Evolutionary conservation across 1,284 basidiomycete species (phyloP).

Genomic region (Leccinum glutinopallens): DNA sequence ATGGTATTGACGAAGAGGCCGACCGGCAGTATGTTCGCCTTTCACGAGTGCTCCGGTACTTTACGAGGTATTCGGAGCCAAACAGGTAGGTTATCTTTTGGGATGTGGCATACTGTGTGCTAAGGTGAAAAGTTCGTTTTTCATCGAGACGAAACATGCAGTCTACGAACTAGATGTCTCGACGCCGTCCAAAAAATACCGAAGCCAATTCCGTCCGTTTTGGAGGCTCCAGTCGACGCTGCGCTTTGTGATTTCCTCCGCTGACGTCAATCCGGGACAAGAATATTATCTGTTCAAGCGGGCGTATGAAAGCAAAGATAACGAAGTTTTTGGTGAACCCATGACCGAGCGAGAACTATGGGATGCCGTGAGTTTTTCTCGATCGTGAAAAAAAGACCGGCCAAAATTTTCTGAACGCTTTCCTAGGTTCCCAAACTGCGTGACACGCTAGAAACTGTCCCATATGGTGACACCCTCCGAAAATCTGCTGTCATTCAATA

Average conservation of each 20-base stretch:
- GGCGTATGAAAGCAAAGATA: slow-evolving; percentile 36
- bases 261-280: slow-evolving; percentile 30
- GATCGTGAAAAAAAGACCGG: not conserved
- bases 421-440: slow-evolving; percentile 38
- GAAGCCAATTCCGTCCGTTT: slow-evolving; percentile 47
- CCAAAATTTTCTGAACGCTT: not conserved
- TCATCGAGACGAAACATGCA: slow-evolving; percentile 58
- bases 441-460: slow-evolving; percentile 26
- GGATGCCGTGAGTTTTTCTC: slow-evolving; percentile 40
- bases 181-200: slow-evolving; percentile 48
- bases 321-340: slow-evolving; percentile 42
- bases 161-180: slow-evolving; percentile 55
- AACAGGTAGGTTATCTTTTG: slow-evolving; percentile 39
- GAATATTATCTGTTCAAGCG: slow-evolving; percentile 37
- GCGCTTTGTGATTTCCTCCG: slow-evolving; percentile 49
- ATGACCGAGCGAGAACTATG: slow-evolving; percentile 44
- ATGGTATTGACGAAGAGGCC: slow-evolving; percentile 34
- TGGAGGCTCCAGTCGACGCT: slow-evolving; percentile 50
- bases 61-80: slow-evolving; percentile 38
- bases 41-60: slow-evolving; percentile 36
- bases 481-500: slow-evolving; percentile 25
- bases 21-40: slow-evolving; percentile 39
- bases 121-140: slow-evolving; percentile 45
- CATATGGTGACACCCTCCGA: slow-evolving; percentile 23
- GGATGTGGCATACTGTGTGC: not conserved